Evolutionary conservation across 192 early-diverging fungal species (phyloP).

Genomic region (Entomortierella lignicola): DNA sequence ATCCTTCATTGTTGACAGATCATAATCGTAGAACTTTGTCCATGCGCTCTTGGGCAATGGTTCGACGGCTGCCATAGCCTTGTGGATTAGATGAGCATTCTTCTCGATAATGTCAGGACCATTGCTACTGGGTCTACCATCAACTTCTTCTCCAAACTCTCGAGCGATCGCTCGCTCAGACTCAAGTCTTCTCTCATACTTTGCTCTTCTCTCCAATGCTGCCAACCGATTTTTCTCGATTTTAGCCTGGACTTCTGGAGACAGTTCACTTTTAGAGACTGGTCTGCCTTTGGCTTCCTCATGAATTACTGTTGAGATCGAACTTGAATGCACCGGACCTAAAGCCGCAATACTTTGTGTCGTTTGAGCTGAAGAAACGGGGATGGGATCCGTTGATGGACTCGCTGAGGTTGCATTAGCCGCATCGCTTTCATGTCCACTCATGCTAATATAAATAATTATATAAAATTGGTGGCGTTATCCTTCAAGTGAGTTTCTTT

Average conservation of each 20-base stretch:
- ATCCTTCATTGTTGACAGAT: constrained; percentile 88
- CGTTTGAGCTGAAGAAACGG: background rate
- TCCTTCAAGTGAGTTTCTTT: background rate
- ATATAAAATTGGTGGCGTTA: constrained; percentile 32
- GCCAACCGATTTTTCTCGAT: constrained; percentile 46
- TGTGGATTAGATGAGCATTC: constrained; percentile 21
- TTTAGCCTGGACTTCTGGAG: constrained; percentile 38
- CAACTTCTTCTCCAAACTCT: constrained; percentile 23
- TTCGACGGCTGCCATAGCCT: constrained; percentile 33
- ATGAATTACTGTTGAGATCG: constrained; percentile 13
- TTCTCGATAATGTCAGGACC: constrained; percentile 11
- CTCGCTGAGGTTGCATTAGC: background rate
- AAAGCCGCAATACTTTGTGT: background rate
- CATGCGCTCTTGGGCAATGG: constrained; percentile 52
- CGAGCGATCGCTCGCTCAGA: constrained; percentile 22
- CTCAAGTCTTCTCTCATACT: constrained; percentile 16
- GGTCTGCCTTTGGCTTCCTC: constrained; percentile 33
- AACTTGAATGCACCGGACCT: background rate
- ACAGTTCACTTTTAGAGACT: constrained; percentile 26
- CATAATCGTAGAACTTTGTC: constrained; percentile 78
- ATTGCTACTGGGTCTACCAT: background rate
- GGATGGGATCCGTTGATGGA: background rate
- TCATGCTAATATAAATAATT: constrained; percentile 5
- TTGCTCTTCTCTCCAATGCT: constrained; percentile 33
- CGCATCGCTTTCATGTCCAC: background rate